Conservation (phyloP, 2,329 filamentous ascomycete genomes). For the Talaromyces sp. region DNA sequence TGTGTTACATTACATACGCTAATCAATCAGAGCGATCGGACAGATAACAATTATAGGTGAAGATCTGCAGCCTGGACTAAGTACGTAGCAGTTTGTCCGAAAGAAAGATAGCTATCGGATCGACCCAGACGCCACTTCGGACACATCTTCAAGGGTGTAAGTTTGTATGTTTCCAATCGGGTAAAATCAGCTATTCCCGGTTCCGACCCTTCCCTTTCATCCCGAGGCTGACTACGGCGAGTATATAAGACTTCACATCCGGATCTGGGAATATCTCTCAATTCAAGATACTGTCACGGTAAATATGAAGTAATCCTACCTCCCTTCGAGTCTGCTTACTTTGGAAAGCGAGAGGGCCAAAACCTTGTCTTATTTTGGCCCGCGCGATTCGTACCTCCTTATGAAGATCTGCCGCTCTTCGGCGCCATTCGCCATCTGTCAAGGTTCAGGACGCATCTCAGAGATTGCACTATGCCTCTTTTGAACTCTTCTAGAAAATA, state of each 20-base stretch:
- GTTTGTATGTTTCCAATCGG: neutral
- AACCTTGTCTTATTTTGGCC: neutral
- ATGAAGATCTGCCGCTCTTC: neutral
- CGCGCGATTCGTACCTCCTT: neutral
- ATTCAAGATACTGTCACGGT: neutral
- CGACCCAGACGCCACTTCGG: neutral
- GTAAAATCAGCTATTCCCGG: neutral
- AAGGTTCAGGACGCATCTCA: no score
- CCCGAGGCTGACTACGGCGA: neutral
- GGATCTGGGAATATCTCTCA: neutral
- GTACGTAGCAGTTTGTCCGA: neutral
- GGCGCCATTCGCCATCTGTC: no score
- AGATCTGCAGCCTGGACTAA: neutral
- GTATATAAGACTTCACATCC: neutral
- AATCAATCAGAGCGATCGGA: neutral
- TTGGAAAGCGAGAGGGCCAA: neutral
- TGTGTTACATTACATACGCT: neutral
- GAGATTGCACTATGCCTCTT: neutral
- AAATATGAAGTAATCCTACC: neutral
- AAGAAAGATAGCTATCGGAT: neutral
- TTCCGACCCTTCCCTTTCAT: neutral
- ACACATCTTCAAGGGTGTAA: neutral
- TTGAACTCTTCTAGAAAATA: neutral
- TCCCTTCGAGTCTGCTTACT: neutral
- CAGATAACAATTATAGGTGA: neutral